Conservation (phyloP, 495 filamentous ascomycete genomes). For the Neurospora terricola region DNA sequence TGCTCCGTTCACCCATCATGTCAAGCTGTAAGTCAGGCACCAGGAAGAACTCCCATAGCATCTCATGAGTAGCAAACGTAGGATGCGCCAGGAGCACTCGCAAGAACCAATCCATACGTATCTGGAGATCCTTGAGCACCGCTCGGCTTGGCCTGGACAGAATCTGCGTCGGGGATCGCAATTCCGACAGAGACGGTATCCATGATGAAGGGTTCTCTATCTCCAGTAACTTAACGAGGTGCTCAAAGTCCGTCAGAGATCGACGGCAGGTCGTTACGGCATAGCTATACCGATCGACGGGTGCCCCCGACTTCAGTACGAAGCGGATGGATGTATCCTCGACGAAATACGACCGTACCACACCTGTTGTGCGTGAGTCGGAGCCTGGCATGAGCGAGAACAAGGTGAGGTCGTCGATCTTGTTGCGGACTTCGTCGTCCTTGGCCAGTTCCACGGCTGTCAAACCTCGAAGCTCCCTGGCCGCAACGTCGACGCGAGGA, state of each 20-base stretch:
- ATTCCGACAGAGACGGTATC: constrained; percentile 69
- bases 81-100: constrained; percentile 79
- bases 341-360: constrained; percentile 95
- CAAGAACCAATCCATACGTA: constrained; percentile 77
- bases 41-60: constrained; percentile 98
- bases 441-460: constrained; percentile 96
- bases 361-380: constrained; percentile 79
- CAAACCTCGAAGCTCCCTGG: constrained; percentile 79
- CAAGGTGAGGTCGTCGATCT: constrained; percentile 86
- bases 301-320: constrained; percentile 86
- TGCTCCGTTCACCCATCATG: constrained; percentile 81
- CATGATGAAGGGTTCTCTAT: constrained; percentile 93
- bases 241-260: constrained; percentile 86
- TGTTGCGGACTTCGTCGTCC: constrained; percentile 93
- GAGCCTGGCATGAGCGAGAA: constrained; percentile 60
- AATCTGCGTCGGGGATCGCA: constrained; percentile 83
- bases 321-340: constrained; percentile 92
- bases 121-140: constrained; percentile 76
- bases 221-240: constrained; percentile 74
- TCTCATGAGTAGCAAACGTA: constrained; percentile 92
- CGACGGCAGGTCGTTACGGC: constrained; percentile 90
- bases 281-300: constrained; percentile 53
- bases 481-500: constrained; percentile 71
- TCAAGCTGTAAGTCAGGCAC: constrained; percentile 88
- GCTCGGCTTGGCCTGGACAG: constrained; percentile 84